Conservation (phyloP, 495 filamentous ascomycete species). For the Daldinia grandis region DNA sequence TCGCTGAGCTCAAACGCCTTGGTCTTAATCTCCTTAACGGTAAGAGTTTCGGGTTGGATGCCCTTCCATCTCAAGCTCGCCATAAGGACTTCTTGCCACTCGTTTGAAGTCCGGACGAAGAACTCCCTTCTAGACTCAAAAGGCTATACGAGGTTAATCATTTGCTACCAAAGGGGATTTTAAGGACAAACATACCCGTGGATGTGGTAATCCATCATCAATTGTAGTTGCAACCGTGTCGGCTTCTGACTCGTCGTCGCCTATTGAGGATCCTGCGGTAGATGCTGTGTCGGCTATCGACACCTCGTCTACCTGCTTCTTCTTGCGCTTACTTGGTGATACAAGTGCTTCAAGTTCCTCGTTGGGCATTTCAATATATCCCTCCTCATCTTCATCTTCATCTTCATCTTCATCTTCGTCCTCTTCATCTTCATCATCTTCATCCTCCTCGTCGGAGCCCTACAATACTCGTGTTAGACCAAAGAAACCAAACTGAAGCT, state of each 20-base stretch:
- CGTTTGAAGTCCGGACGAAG: conserved; percentile 83
- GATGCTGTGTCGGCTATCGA: conserved; percentile 48
- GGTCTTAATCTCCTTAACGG: conserved; percentile 90
- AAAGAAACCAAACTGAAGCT: not conserved
- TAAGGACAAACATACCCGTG: conserved; percentile 49
- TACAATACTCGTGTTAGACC: conserved; percentile 43
- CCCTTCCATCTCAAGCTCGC: conserved; percentile 69
- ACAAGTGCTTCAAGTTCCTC: conserved; percentile 46
- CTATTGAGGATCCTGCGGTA: conserved; percentile 40
- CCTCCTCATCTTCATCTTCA: conserved; percentile 71
- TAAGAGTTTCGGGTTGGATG: conserved; percentile 65
- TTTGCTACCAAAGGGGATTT: not conserved
- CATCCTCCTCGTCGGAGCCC: conserved; percentile 74
- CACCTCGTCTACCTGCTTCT: conserved; percentile 55
- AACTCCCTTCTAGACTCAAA: conserved; percentile 94
- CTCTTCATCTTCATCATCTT: conserved; percentile 74
- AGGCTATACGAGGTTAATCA: conserved; percentile 67
- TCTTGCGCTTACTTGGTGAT: conserved; percentile 57
- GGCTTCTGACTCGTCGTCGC: conserved; percentile 60
- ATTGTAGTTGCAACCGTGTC: conserved; percentile 54
- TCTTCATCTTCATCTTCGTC: conserved; percentile 76
- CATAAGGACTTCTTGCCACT: conserved; percentile 89
- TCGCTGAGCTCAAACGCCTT: conserved; percentile 88
- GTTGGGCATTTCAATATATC: conserved; percentile 57
- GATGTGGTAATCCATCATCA: conserved; percentile 68